Evolutionary conservation across 1,284 basidiomycete species (phyloP).

Genomic region (Irpex sp.): DNA sequence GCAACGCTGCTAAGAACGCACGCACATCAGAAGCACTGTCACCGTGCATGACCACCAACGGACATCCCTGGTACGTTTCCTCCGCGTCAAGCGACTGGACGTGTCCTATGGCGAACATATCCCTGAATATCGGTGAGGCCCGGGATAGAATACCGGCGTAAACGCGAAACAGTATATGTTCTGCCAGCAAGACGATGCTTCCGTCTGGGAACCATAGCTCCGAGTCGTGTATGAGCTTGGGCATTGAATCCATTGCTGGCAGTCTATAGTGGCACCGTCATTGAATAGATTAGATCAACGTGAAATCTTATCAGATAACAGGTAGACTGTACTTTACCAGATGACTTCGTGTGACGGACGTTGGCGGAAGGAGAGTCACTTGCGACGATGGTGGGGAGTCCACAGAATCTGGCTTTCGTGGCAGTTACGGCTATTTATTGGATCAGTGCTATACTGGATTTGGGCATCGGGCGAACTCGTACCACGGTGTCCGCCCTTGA

Average conservation of each 20-base stretch:
- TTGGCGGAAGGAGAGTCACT: neutral
- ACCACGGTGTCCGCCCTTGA: no score
- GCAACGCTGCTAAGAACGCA: conserved; percentile 8
- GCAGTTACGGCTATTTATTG: no score
- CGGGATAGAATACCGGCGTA: conserved; percentile 9
- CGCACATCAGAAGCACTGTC: conserved; percentile 7
- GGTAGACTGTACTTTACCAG: neutral
- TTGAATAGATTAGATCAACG: neutral
- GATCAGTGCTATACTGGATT: no score
- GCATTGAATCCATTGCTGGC: neutral
- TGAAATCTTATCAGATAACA: neutral
- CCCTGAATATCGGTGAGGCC: conserved; percentile 10
- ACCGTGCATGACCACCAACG: conserved; percentile 7
- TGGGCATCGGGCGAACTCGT: no score
- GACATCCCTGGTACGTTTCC: conserved; percentile 9
- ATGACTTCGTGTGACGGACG: no score
- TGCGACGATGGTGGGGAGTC: neutral
- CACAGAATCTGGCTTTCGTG: no score
- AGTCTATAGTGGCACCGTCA: neutral
- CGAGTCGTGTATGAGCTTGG: neutral
- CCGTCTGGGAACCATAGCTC: conserved; percentile 16
- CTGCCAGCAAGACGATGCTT: conserved; percentile 14
- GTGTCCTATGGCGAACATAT: conserved; percentile 10
- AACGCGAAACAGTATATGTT: conserved; percentile 7
- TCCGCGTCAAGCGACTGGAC: neutral